Percentiles rank a stretch among this genome's conserved stretches.
Evolutionary conservation across 1,139 yeast species (phyloP).

Genomic region (Nadsonia commutata): DNA sequence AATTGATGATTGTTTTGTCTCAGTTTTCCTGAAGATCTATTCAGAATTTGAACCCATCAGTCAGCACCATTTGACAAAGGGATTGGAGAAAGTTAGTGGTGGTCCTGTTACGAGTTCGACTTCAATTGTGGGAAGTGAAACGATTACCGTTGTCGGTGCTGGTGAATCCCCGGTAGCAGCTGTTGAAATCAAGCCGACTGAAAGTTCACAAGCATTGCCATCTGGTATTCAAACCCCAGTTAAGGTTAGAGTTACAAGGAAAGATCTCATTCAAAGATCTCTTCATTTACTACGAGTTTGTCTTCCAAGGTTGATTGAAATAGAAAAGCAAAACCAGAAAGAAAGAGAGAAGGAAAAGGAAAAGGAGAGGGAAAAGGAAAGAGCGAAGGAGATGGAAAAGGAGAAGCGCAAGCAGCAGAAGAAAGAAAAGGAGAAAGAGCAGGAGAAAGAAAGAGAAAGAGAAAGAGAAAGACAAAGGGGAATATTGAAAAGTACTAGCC

Average conservation of each 20-base stretch:
- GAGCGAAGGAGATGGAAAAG: conserved; percentile 15
- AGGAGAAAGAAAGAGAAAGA: too few species aligned
- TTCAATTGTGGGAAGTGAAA: neutral
- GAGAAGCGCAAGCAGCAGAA: too few species aligned
- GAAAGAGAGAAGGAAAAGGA: conserved; percentile 12
- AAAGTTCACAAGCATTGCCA: neutral
- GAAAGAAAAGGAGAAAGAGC: too few species aligned
- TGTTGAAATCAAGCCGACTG: conserved; percentile 4
- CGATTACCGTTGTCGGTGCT: neutral
- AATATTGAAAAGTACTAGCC: too few species aligned
- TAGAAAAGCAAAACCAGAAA: conserved; percentile 1
- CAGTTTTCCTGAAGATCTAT: conserved; percentile 41
- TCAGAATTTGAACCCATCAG: conserved; percentile 8
- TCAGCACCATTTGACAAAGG: conserved; percentile 3
- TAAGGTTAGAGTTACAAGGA: conserved; percentile 20
- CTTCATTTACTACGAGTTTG: conserved; percentile 20
- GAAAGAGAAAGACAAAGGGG: too few species aligned
- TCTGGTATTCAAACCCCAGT: neutral
- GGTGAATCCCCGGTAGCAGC: conserved; percentile 3
- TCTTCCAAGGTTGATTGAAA: conserved; percentile 10
- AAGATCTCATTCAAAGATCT: conserved; percentile 25
- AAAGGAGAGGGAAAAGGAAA: conserved; percentile 12
- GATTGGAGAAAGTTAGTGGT: conserved; percentile 5
- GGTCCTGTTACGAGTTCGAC: neutral
- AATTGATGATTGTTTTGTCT: conserved; percentile 60